Base-by-base conservation (phyloP, 169 alveolate genomes). In the Plasmodium cynomolgi region DNA sequence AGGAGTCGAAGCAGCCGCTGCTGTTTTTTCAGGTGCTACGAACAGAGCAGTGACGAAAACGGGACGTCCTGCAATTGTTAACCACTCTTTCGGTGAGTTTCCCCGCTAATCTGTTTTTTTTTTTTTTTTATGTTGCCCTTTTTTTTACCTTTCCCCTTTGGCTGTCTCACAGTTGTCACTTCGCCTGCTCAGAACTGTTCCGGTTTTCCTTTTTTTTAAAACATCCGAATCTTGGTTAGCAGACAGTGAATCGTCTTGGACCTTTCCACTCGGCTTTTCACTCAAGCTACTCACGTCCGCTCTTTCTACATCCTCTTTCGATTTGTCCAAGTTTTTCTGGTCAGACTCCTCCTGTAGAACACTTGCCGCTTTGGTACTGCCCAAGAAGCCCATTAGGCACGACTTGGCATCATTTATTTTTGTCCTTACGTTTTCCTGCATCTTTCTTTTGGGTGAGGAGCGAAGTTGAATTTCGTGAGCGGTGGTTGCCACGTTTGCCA, bases 161-260 rank as follows among this genome's bases (percentile, higher is more conserved):
- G 41, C 15, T 29, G 86, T 3, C 23, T 13, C 50, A 4, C 56
- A 34, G n/a, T 44, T 37, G 4, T 85, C 93, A 44, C 81, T 77
- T 85, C 34, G 58, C 41, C 58, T 50, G 81, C 41, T 74, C 68
- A 85, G 81, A 4, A 77, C 39, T 9, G 93, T 85, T 75, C 85
- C 93, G 37, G 39, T 74, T 74, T 84, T 85, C 62, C 62, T 85
- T 56, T 85, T 85, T 85, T 85, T 85, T 47, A 47, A 47, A 33
- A 29, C 29, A 33, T 85, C 93, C 29, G 79, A 74, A 44, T 85
- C 93, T 54, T 37, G 39, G 26, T 82, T 11, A 50, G 39, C 29
- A 79, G 26, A 5, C 29, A 74, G n/a, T 26, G 54, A 84, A 71
- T 47, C 41, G 26, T 75, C 68, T 77, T 39, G 75, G 37, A 13